These are phyloP conservation scores for Parascedosporium putredinis DNA, from an alignment of 2,329 filamentous ascomycete genomes.

Conservation along the genomic window DNA sequence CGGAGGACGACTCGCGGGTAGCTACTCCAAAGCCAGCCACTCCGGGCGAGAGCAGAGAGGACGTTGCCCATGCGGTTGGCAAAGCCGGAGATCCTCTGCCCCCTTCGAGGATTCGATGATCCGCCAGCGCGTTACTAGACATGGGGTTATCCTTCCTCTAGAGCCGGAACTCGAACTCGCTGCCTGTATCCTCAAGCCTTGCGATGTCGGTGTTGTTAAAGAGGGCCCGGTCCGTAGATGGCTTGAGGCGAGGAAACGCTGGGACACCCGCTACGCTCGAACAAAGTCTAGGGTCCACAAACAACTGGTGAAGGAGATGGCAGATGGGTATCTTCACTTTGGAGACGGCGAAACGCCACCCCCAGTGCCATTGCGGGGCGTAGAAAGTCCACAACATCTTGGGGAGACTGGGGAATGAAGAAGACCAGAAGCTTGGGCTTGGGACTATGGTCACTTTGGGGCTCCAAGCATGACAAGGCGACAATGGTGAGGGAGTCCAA, in stretches of 20 bases:
- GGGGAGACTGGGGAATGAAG: conserved; percentile 36
- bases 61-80: conserved; percentile 41
- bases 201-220: conserved; percentile 70
- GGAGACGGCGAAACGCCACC: conserved; percentile 67
- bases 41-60: not conserved
- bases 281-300: conserved; percentile 64
- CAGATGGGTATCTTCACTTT: conserved; percentile 60
- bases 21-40: not conserved
- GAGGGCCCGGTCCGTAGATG: conserved; percentile 71
- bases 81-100: conserved; percentile 78
- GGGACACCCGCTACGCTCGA: conserved; percentile 62
- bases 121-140: conserved; percentile 70
- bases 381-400: conserved; percentile 31
- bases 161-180: conserved; percentile 53
- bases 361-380: conserved; percentile 73
- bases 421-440: conserved; percentile 63
- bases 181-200: conserved; percentile 40
- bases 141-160: conserved; percentile 64
- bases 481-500: conserved; percentile 52
- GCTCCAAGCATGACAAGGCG: conserved; percentile 75
- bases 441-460: conserved; percentile 78
- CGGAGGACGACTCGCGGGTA: not conserved
- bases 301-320: conserved; percentile 61
- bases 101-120: conserved; percentile 80
- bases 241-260: conserved; percentile 62